Base-by-base conservation (phyloP, 2,329 filamentous ascomycete species). In the Fusarium sp. region DNA sequence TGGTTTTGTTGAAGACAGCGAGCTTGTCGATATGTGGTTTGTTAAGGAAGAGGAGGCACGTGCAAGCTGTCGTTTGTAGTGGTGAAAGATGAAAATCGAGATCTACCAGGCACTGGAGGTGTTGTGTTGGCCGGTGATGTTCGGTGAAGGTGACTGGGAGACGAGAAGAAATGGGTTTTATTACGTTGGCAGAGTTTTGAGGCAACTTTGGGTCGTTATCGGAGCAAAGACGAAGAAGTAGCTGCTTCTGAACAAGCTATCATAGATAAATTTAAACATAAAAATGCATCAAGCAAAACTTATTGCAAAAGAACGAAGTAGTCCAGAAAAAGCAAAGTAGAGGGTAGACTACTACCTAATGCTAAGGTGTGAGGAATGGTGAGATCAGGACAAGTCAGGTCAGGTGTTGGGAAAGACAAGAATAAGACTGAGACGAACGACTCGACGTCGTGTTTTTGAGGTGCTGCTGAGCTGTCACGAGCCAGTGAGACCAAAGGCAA, bases 41-140 rank as follows among this genome's bases (percentile, higher is more conserved):
- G 41, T 14, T 11, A 15, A 60, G 41, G 49, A 29, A 13, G 27
- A 29, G 42, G 37, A 43, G 62, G 42, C 61, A 65, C 61, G 61
- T 65, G 61, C 61, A 53, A 65, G 53, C 49, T 65, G 61, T 62
- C 61, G 52, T 63, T 45, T 38, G 42, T 39, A 21, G 49, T 46
- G 32, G 39, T 57, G 25, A 29, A 32, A 63, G 29, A 45, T 42
- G 15, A 50, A 65, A 47, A 21, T 49, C 57, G 42, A 62, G 53
- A 57, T 58, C 46, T 25, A 41, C 41, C 25, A 50, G 27, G 35
- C 21, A 25, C 21, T 17, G 39, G 31, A 27, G n/a, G 37, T 42
- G 14, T 13, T 13, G 17, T 32, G 15, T 31, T 47, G 43, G 33
- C 17, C 32, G 35, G 49, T 13, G 35, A 14, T 61, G 50, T 57